Evolutionary conservation across 768 basidiomycete genomes (phyloP).

Genomic region (Lactifluus volemus): DNA sequence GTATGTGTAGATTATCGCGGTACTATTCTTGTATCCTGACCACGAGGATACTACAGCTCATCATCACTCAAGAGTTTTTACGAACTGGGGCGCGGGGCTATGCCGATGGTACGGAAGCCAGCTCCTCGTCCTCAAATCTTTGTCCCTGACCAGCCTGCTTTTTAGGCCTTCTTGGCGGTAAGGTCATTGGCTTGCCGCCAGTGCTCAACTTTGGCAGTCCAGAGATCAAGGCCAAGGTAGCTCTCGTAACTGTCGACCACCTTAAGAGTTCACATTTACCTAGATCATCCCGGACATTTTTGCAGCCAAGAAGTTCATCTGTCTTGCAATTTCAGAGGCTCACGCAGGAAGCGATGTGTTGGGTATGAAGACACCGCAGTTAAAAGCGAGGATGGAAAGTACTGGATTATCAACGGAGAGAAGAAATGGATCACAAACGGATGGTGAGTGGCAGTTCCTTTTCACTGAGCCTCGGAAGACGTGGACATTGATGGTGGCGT

Average conservation of each 20-base stretch:
- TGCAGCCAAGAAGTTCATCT: slow-evolving; percentile 74
- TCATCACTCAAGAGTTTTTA: slow-evolving; percentile 27
- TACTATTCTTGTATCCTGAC: background rate
- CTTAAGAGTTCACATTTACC: background rate
- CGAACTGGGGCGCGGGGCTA: slow-evolving; percentile 71
- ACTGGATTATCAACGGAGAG: slow-evolving; percentile 79
- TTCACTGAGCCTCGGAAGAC: background rate
- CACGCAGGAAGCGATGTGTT: slow-evolving; percentile 82
- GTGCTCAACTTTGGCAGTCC: slow-evolving; percentile 73
- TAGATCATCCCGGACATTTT: slow-evolving; percentile 55
- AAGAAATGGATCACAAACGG: slow-evolving; percentile 86
- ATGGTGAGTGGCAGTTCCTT: slow-evolving; percentile 31
- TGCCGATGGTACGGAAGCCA: slow-evolving; percentile 41
- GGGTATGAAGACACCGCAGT: slow-evolving; percentile 69
- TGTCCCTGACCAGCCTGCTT: background rate
- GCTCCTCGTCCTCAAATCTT: slow-evolving; percentile 30
- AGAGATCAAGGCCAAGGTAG: slow-evolving; percentile 43
- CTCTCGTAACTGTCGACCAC: background rate
- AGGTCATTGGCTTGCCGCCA: slow-evolving; percentile 78
- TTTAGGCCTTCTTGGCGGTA: slow-evolving; percentile 52
- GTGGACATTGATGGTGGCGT: slow-evolving; percentile 2
- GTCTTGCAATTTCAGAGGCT: slow-evolving; percentile 81
- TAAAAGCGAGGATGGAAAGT: slow-evolving; percentile 73
- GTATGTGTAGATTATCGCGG: slow-evolving; percentile 25
- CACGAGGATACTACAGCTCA: slow-evolving; percentile 19